Evolutionary conservation across 768 basidiomycete genomes (phyloP), one percentile per base, ranked within the genome.

Genomic region (Postia placenta): DNA sequence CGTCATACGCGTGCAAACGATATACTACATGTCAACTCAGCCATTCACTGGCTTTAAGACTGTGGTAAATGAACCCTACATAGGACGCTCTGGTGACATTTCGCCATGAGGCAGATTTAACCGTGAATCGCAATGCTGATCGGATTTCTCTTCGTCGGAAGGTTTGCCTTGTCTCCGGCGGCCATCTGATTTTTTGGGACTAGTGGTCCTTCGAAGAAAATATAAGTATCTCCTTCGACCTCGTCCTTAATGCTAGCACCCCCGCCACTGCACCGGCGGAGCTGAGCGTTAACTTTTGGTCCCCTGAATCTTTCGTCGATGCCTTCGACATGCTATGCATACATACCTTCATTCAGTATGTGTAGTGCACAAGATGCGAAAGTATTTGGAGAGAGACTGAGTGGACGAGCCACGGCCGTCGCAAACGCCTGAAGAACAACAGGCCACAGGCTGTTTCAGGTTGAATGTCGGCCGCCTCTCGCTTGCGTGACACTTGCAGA

Each of bases 31-130:
- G 38, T n/a, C n/a, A n/a, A 41, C 36, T 0, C 6, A 3, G 1
- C n/a, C 25, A 28, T 35, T 4, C 11, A 44, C 12, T 44, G 23
- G 17, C 17, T 26, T 2, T n/a, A 41, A 24, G 36, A 24, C n/a
- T 7, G 22, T 26, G n/a, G n/a, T 12, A 11, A 41, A 15, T 15
- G 15, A 22, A 19, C 72, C 90, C 58, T 56, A 95, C 94, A 94
- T 45, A 94, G 80, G 4, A 92, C 88, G 57, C 87, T 88, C 60
- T 96, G 92, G 63, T 86, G 93, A 57, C 89, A 92, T 68, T 83
- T 87, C 19, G 86, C 84, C 3, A 81, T 79, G n/a, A 90, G 75
- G 58, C 88, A 85, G 43, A 91, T 75, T 59, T 88, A 86, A 0
- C 90, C 93, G 58, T 95, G 94, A 17, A 90, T 67, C 1, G 83